phyloP scores from a whole-genome alignment of 768 basidiomycete species.

The Mycena rebaudengoi region DNA sequence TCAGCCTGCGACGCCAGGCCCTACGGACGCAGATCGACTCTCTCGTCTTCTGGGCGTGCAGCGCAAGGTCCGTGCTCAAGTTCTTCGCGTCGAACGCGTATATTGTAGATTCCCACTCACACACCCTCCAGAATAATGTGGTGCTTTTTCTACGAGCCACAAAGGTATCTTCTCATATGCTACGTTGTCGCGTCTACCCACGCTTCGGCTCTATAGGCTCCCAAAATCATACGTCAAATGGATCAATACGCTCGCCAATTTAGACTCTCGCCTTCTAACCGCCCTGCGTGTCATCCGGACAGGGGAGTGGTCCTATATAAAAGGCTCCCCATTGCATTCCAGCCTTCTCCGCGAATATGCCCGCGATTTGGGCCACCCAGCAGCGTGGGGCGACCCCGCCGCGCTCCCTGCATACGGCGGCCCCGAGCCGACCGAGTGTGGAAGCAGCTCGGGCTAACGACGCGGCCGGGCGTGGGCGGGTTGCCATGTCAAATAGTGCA shows the following conservation, averaged over 20 bases:
- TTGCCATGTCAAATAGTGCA: constrained; percentile 80
- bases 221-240: constrained; percentile 78
- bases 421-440: constrained; percentile 58
- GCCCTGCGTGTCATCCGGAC: constrained; percentile 62
- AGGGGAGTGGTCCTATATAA: constrained; percentile 68
- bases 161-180: constrained; percentile 52
- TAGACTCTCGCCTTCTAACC: constrained; percentile 67
- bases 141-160: constrained; percentile 85
- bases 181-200: constrained; percentile 10
- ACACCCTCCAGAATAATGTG: constrained; percentile 75
- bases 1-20: constrained; percentile 31
- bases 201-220: constrained; percentile 46
- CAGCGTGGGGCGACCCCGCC: constrained; percentile 69
- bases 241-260: constrained; percentile 75
- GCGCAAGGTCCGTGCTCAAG: constrained; percentile 64
- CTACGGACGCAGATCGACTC: constrained; percentile 67
- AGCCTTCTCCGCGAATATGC: constrained; percentile 57
- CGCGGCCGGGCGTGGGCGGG: constrained; percentile 67
- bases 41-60: constrained; percentile 79
- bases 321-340: constrained; percentile 46
- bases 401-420: constrained; percentile 73
- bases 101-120: constrained; percentile 14
- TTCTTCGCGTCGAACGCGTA: not conserved
- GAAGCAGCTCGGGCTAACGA: constrained; percentile 62
- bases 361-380: constrained; percentile 63